Evolutionary conservation across 257 asterid genomes (phyloP).

Genomic region (Osmanthus fragrans): DNA sequence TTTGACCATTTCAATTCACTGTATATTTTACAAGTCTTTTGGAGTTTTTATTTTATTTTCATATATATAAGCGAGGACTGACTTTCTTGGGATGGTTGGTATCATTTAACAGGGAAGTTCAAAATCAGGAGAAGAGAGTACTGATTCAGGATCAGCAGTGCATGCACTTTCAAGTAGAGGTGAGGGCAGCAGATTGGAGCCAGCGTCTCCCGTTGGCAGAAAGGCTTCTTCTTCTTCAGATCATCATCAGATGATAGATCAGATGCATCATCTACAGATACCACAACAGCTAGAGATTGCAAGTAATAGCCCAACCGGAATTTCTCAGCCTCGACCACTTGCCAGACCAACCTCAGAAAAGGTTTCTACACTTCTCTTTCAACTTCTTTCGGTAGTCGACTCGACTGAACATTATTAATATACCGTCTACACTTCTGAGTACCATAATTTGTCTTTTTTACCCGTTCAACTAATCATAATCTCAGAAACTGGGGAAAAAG

Average conservation of each 20-base stretch:
- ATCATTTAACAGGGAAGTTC: slow-evolving; percentile 58
- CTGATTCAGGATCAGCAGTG: slow-evolving; percentile 69
- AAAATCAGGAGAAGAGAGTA: slow-evolving; percentile 82
- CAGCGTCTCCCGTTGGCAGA: slow-evolving; percentile 23
- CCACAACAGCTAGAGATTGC: slow-evolving; percentile 49
- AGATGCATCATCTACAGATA: slow-evolving; percentile 36
- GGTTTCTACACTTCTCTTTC: slow-evolving; percentile 37
- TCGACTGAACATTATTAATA: no score
- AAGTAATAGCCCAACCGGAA: slow-evolving; percentile 39
- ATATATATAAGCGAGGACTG: no score
- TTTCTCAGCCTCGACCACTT: slow-evolving; percentile 40
- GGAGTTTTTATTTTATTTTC: background rate
- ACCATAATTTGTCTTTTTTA: background rate
- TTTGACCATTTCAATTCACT: background rate
- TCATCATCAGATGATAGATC: slow-evolving; percentile 31
- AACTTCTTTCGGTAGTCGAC: no score
- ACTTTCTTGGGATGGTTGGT: no score
- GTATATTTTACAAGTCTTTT: background rate
- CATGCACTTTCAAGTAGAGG: slow-evolving; percentile 24
- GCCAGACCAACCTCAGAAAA: slow-evolving; percentile 56
- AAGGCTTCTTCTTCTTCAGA: slow-evolving; percentile 17
- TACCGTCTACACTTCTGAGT: no score
- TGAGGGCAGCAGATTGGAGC: slow-evolving; percentile 26
- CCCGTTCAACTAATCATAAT: background rate
- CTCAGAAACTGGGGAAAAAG: slow-evolving; percentile 37